A percentile compares a stretch with the other conserved stretches of the same genome.
Evolutionary conservation across 495 filamentous ascomycete species (phyloP).

Genomic region (Neurospora sp.): DNA sequence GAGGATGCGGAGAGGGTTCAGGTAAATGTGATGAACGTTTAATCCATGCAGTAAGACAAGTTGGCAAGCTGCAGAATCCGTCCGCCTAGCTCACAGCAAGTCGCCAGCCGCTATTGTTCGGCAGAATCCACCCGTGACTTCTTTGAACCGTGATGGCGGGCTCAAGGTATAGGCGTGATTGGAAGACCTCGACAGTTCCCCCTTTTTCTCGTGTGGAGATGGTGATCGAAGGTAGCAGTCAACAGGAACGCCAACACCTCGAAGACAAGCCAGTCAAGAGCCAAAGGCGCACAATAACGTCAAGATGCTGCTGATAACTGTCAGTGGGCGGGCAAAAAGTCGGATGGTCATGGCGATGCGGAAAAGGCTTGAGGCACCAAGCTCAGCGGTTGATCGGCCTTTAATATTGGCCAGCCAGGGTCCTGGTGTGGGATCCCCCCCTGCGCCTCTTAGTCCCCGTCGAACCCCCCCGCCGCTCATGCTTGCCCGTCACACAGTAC

Average conservation of each 20-base stretch:
- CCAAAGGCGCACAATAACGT: background rate
- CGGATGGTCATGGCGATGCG: conserved; percentile 9
- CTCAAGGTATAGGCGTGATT: background rate
- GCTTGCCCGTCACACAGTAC: conserved; percentile 8
- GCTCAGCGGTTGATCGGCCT: conserved; percentile 34
- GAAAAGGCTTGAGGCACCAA: conserved; percentile 8
- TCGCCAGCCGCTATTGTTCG: background rate
- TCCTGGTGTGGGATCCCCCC: conserved; percentile 10
- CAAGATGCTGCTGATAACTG: background rate
- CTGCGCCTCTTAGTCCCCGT: conserved; percentile 4
- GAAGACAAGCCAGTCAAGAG: background rate
- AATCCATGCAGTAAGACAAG: background rate
- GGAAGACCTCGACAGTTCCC: background rate
- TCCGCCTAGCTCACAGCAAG: background rate
- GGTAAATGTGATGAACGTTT: background rate
- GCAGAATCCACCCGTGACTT: background rate
- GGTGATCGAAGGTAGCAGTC: background rate
- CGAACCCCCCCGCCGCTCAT: conserved; percentile 1
- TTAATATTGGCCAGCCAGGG: conserved; percentile 37
- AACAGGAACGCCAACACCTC: background rate
- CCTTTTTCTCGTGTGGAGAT: background rate
- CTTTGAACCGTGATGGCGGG: background rate
- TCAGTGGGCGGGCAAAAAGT: background rate
- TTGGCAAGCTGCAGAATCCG: background rate
- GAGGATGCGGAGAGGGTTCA: background rate